Evolutionary conservation across 83 land plant species (phyloP).

Genomic region (Picea abies): DNA sequence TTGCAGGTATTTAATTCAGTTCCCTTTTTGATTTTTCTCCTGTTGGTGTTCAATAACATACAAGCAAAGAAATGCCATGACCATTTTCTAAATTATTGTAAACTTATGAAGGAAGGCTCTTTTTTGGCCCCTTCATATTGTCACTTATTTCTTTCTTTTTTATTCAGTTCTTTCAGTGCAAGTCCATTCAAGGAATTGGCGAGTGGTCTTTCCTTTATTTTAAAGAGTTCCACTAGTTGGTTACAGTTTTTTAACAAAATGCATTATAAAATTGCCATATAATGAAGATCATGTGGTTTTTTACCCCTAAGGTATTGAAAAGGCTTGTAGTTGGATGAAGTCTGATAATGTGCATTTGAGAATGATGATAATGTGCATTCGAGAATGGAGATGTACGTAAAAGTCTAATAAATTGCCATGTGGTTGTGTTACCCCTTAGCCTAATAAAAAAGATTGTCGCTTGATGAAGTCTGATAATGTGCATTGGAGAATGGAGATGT

Average conservation of each 20-base stretch:
- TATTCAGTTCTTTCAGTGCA: neutral
- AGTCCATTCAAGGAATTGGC: neutral
- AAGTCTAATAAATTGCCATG: too few relatives aligned
- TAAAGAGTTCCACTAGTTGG: neutral
- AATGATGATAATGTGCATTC: neutral
- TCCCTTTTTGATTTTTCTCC: neutral
- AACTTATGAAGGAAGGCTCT: neutral
- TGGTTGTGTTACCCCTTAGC: too few relatives aligned
- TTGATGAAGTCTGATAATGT: neutral
- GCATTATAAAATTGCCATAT: neutral
- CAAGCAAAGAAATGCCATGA: neutral
- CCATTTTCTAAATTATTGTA: neutral
- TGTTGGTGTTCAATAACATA: neutral
- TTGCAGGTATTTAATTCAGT: slow-evolving; percentile 60
- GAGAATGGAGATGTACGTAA: neutral
- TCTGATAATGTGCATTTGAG: too few relatives aligned
- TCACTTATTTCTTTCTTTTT: neutral
- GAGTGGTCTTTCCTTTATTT: neutral
- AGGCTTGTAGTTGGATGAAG: neutral
- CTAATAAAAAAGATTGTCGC: neutral
- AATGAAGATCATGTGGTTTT: neutral
- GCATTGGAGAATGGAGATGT: slow-evolving; percentile 2
- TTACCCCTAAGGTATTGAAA: neutral
- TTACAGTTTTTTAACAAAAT: neutral
- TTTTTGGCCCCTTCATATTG: neutral